Evolutionary conservation across 1,139 yeast species (phyloP).

Genomic region (Lodderomyces elongisporus): DNA sequence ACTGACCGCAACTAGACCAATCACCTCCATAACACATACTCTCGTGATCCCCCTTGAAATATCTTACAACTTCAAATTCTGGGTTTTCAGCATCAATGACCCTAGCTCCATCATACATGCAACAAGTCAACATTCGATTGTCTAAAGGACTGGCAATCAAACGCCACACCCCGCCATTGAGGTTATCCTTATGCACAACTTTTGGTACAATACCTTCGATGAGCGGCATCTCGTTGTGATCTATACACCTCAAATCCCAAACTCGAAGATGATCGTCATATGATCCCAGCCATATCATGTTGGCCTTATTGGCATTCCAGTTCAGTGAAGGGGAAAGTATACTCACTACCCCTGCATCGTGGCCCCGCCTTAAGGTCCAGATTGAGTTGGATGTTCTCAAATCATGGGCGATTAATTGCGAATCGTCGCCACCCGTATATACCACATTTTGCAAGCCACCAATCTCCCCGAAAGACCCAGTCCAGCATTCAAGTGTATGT

Average conservation of each 20-base stretch:
- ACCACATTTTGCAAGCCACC: slow-evolving; percentile 53
- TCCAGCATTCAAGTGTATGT: slow-evolving; percentile 88
- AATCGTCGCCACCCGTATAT: slow-evolving; percentile 91
- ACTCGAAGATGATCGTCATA: slow-evolving; percentile 77
- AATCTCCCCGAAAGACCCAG: slow-evolving; percentile 64
- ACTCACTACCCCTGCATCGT: slow-evolving; percentile 86
- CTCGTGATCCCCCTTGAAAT: slow-evolving; percentile 67
- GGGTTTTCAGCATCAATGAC: slow-evolving; percentile 35
- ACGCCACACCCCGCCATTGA: slow-evolving; percentile 97
- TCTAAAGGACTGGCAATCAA: slow-evolving; percentile 59
- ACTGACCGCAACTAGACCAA: slow-evolving; percentile 52
- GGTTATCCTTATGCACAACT: slow-evolving; percentile 36
- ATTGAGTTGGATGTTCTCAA: slow-evolving; percentile 41
- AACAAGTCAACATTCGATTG: slow-evolving; percentile 62
- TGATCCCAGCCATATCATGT: slow-evolving; percentile 80
- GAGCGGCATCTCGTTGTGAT: slow-evolving; percentile 29
- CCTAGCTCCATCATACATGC: slow-evolving; percentile 95
- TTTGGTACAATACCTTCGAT: slow-evolving; percentile 48
- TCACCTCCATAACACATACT: slow-evolving; percentile 97
- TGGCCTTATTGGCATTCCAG: slow-evolving; percentile 42
- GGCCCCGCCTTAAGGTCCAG: slow-evolving; percentile 58
- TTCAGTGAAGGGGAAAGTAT: slow-evolving; percentile 47
- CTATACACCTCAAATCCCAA: slow-evolving; percentile 64
- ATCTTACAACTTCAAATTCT: slow-evolving; percentile 40
- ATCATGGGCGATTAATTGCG: slow-evolving; percentile 72